Percentiles rank a stretch among this genome's conserved stretches.
Evolutionary conservation across 441 rosid species (phyloP).

Genomic region (Pelargonium myrrhifolium): DNA sequence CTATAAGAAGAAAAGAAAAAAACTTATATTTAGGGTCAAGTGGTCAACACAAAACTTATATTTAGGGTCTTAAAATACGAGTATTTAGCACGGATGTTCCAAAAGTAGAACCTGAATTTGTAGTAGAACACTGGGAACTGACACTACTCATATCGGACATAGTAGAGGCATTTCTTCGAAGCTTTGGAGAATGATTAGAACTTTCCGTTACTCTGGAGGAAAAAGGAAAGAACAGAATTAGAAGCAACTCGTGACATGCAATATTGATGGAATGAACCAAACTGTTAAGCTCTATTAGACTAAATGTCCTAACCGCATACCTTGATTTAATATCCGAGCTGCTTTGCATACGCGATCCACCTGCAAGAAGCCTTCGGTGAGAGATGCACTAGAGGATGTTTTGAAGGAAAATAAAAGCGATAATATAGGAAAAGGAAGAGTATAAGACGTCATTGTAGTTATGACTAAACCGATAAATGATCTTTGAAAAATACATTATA

Average conservation of each 20-base stretch:
- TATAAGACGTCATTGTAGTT: background rate
- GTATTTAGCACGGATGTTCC: background rate
- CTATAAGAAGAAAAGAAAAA: background rate
- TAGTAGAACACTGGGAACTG: background rate
- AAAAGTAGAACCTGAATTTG: slow-evolving; percentile 3
- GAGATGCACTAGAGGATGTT: background rate
- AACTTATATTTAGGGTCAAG: background rate
- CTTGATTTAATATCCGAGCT: slow-evolving; percentile 1
- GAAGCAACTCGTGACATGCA: too few species aligned
- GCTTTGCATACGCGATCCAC: background rate
- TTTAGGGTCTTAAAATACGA: background rate
- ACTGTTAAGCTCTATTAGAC: background rate
- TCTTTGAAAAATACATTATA: background rate
- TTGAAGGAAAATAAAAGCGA: background rate
- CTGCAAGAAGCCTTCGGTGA: slow-evolving; percentile 1
- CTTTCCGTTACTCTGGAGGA: background rate
- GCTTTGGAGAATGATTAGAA: background rate
- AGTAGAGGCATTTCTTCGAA: background rate
- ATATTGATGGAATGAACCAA: too few species aligned
- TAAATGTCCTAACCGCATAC: background rate
- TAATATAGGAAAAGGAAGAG: background rate
- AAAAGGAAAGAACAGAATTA: background rate
- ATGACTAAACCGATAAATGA: background rate
- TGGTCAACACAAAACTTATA: background rate
- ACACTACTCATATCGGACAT: background rate